A percentile compares a stretch with the other conserved stretches of the same genome.
Conservation (phyloP, 2,329 filamentous ascomycete genomes). For the Aspergillus cejpii region DNA sequence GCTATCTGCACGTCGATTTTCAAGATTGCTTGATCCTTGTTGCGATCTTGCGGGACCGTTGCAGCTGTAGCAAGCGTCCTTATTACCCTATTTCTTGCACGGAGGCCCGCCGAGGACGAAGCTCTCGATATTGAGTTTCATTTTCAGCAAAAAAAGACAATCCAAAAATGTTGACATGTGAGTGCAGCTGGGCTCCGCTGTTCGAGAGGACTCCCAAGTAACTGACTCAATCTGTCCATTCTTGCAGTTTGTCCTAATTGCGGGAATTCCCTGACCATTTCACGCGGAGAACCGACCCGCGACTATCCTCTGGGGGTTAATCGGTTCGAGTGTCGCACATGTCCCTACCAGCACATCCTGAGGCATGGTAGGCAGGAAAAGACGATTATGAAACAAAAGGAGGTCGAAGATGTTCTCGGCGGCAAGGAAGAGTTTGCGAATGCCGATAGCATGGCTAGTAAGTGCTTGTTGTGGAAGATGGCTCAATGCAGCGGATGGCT, state of each 20-base stretch:
- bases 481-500: conserved; percentile 5
- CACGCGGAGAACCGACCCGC: conserved; percentile 34
- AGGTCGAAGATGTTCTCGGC: conserved; percentile 84
- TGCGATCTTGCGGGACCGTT: conserved; percentile 4
- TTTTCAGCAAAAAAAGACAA: no score
- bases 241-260: conserved; percentile 45
- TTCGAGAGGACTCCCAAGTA: background rate
- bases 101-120: no score
- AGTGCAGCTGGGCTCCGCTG: conserved; percentile 10
- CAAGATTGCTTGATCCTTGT: conserved; percentile 12
- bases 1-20: background rate
- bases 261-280: conserved; percentile 45
- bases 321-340: conserved; percentile 90
- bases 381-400: conserved; percentile 71
- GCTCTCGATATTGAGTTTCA: no score
- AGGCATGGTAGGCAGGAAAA: conserved; percentile 75
- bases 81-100: no score
- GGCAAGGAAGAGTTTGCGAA: conserved; percentile 86
- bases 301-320: conserved; percentile 50
- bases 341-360: conserved; percentile 84
- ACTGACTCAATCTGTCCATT: conserved; percentile 14
- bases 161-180: conserved; percentile 33
- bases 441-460: conserved; percentile 69
- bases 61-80: conserved; percentile 1
- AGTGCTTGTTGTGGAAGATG: conserved; percentile 18